Conservation (phyloP, 805 yeast species). For the Ogataea allantospora region DNA sequence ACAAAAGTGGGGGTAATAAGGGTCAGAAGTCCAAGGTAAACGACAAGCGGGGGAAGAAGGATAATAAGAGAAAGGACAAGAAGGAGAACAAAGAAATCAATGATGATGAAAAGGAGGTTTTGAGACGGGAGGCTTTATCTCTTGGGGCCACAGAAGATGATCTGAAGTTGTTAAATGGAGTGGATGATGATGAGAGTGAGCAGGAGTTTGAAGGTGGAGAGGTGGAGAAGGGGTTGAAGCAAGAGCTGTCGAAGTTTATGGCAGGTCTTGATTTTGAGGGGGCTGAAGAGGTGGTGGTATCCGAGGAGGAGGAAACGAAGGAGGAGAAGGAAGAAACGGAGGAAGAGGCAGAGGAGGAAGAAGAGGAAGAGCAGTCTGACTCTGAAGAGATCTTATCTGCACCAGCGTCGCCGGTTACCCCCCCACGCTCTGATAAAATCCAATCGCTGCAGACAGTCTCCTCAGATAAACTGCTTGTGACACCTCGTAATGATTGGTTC, state of each 20-base stretch:
- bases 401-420: too few species aligned
- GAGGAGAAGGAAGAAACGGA: slow-evolving; percentile 39
- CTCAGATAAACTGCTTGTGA: slow-evolving; percentile 55
- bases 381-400: too few species aligned
- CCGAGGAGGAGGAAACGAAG: slow-evolving; percentile 36
- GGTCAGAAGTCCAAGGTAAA: slow-evolving; percentile 29
- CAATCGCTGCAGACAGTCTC: slow-evolving; percentile 46
- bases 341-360: slow-evolving; percentile 37
- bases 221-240: slow-evolving; percentile 44
- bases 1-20: too few species aligned
- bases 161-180: slow-evolving; percentile 58
- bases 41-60: slow-evolving; percentile 16
- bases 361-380: slow-evolving; percentile 34
- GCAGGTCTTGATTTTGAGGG: slow-evolving; percentile 62
- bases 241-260: slow-evolving; percentile 62
- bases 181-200: slow-evolving; percentile 46
- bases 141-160: slow-evolving; percentile 89
- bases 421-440: slow-evolving; percentile 25
- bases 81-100: slow-evolving; percentile 12
- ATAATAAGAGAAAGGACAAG: slow-evolving; percentile 20
- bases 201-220: slow-evolving; percentile 48
- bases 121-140: slow-evolving; percentile 72
- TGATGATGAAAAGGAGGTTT: slow-evolving; percentile 29
- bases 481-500: slow-evolving; percentile 76
- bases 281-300: slow-evolving; percentile 37